Evolutionary conservation across 495 filamentous ascomycete species (phyloP).

Genomic region (Xylaria castorea): DNA sequence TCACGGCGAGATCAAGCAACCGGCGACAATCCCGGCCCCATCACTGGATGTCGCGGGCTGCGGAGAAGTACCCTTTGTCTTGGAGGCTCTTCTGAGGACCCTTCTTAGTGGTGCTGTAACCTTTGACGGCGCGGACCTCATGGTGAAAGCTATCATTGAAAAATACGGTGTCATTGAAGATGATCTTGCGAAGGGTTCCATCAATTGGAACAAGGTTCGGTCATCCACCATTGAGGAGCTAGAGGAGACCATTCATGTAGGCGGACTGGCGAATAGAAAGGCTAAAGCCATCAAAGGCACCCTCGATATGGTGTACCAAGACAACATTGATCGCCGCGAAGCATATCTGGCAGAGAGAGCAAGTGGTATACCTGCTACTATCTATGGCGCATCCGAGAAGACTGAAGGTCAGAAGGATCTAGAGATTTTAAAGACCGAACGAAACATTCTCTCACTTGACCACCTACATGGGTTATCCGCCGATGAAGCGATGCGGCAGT

Average conservation of each 20-base stretch:
- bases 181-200: constrained; percentile 66
- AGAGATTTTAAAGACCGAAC: constrained; percentile 38
- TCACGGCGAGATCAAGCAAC: constrained; percentile 70
- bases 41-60: constrained; percentile 85
- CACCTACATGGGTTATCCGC: constrained; percentile 72
- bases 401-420: constrained; percentile 43
- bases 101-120: constrained; percentile 78
- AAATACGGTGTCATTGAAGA: constrained; percentile 64
- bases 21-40: constrained; percentile 73
- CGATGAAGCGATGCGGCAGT: constrained; percentile 73
- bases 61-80: constrained; percentile 89
- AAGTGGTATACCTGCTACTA: constrained; percentile 36
- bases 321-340: constrained; percentile 56
- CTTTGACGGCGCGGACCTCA: constrained; percentile 67
- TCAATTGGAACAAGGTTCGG: constrained; percentile 87
- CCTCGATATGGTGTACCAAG: constrained; percentile 77
- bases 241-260: constrained; percentile 72
- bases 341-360: constrained; percentile 43
- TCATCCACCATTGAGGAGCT: constrained; percentile 66
- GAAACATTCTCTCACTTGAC: constrained; percentile 67
- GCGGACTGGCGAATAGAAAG: constrained; percentile 75
- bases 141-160: constrained; percentile 73
- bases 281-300: constrained; percentile 80
- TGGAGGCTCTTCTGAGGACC: constrained; percentile 88
- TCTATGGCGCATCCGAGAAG: constrained; percentile 36